Base-by-base conservation (phyloP, 164 flowering plant genomes). In the Liriodendron chinense region DNA sequence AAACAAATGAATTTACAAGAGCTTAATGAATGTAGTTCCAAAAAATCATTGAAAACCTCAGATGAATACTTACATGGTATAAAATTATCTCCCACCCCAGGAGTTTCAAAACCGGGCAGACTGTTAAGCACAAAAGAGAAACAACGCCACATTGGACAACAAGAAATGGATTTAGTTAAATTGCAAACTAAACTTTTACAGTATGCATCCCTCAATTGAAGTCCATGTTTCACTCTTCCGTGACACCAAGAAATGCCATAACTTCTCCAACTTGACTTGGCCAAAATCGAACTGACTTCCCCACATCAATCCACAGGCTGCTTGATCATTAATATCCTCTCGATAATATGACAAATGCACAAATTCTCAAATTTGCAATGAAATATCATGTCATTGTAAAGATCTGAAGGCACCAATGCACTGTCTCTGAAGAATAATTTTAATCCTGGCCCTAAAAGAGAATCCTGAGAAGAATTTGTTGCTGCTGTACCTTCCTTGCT, bases 311-410 rank as follows among this genome's bases (percentile, higher is more conserved):
- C 76, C 75, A 73, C 77, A 59, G 82, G 74, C 78, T 81, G 80
- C 82, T 85, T 87, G 78, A 77, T 83, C 84, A 59, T 79, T 83
- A 70, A 79, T 77, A 87, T 76, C 79, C 84, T 84, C 80, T 87
- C 88, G 76, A 86, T 83, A 79, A 92, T 86, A 78, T 90, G 82
- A 77, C 90, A 87, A 80, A 95, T 92, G 86, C 98, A 93, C 77
- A 93, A 79, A 43, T 76, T 84, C 82, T 86, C 87, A 62, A 86
- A 86, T 86, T 86, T 91, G 86, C 96, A 91, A 77, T 92, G 97
- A 75, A 84, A 78, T 66, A 82, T 74, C 73, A 76, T 79, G 74
- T 88, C 92, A 64, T 74, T 77, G 71, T 76, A 84, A 56, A 80
- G 69, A 72, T 86, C 87, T 80, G 83, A 63, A 57, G 86, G 72